Base-by-base conservation (phyloP, 352 stramenopile species). In the Phytophthora foliorum region DNA sequence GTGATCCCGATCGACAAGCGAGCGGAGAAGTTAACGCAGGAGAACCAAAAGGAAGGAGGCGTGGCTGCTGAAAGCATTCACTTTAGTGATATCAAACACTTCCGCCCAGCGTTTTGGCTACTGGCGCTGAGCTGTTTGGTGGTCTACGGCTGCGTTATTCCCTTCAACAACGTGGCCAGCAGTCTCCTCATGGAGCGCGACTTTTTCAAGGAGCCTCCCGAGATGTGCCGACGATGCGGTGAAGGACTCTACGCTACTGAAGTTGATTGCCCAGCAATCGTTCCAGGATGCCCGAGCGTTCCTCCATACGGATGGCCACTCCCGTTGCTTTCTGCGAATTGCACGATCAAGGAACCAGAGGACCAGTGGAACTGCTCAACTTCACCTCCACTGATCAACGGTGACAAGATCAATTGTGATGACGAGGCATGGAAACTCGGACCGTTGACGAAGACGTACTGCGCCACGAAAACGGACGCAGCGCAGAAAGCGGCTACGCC, bases 141-240 rank as follows among this genome's bases (percentile, higher is more conserved):
- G 2, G 85, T 98, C 13, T 98, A 98, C 55, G 94, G 92, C 32
- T 97, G 90, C 57, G 91, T 98, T 10, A 89, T 98, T 19, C 94
- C 95, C 24, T 98, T 98, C 64, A 98, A 98, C 69, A 98, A 93
- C 68, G 90, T 98, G 34, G 93, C 94, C 2, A 95, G 84, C 63
- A 96, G 89, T 56, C 80, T 98, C 36, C 69, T 98, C 11, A 94
- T 98, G 75, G 92, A 98, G 49, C 80, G 93, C 22, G 90, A 98
- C 60, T 97, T 93, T 45, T 94, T 92, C 72, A 90, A 91, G 45
- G 69, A 84, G 24, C 88, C 86, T 0, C 80, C 88, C 6, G 19
- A 49, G 14, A 45, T 54, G 27, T 95, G 88, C 29, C 57, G 49
- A 27, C 72, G 86, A 27, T 95, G 88, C 49, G 84, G 82, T 34